phyloP scores from a whole-genome alignment of 1,284 basidiomycete genomes.

The Cryptococcus sp. region DNA sequence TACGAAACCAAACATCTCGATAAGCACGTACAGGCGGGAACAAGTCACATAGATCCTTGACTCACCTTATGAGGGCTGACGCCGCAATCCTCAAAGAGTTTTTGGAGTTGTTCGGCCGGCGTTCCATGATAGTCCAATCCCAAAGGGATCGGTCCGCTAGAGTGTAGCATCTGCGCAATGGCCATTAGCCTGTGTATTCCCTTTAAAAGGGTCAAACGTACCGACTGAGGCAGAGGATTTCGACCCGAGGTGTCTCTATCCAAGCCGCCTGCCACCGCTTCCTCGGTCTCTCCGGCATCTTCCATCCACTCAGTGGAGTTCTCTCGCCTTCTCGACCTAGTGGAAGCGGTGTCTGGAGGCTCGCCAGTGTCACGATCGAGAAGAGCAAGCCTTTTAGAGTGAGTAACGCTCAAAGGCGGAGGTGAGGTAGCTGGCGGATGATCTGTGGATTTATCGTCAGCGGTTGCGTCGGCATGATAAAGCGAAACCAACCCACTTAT shows the following conservation, averaged over 20 bases:
- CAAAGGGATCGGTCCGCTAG: constrained; percentile 24
- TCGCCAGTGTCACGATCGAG: neutral
- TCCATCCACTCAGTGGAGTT: constrained; percentile 18
- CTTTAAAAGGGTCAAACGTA: constrained; percentile 13
- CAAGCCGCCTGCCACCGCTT: constrained; percentile 25
- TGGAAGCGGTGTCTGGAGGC: constrained; percentile 12
- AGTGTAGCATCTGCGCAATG: constrained; percentile 13
- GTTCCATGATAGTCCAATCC: constrained; percentile 41
- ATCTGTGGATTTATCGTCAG: constrained; percentile 19
- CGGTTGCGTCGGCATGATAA: neutral
- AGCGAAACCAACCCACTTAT: constrained; percentile 37
- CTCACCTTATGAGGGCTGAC: constrained; percentile 76
- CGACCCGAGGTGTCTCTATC: constrained; percentile 34
- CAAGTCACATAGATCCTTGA: neutral
- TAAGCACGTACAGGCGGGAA: neutral
- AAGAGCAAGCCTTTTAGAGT: neutral
- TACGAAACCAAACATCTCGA: neutral
- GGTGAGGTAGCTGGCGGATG: constrained; percentile 39
- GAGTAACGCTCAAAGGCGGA: constrained; percentile 11
- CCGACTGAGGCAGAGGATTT: constrained; percentile 45
- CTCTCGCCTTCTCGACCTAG: constrained; percentile 16
- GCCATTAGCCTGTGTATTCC: no score
- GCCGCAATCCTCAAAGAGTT: constrained; percentile 80
- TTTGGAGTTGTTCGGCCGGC: constrained; percentile 53
- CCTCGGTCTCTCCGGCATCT: constrained; percentile 13